phyloP scores from a whole-genome alignment of 345 rosid genomes.

The Lepidium didymum region DNA sequence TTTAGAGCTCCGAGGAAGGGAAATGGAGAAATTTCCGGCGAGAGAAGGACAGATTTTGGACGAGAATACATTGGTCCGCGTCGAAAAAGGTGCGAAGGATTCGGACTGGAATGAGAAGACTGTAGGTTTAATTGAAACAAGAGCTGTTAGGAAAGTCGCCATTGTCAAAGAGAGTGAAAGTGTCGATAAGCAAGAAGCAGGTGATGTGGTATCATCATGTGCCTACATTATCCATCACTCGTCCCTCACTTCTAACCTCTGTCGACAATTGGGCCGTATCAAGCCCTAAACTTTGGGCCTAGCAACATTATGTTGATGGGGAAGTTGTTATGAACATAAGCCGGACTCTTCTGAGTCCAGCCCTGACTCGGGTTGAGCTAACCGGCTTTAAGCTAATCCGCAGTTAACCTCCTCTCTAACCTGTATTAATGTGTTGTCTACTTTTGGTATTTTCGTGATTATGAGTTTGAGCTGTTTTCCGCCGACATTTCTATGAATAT shows the following conservation, averaged over 20 bases:
- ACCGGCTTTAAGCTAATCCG: no score
- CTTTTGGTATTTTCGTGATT: no score
- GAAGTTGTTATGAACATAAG: neutral
- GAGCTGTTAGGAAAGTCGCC: slow-evolving; percentile 23
- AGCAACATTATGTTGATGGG: neutral
- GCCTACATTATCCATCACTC: slow-evolving; percentile 15
- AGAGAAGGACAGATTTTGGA: neutral
- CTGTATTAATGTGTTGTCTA: no score
- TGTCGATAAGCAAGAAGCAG: neutral
- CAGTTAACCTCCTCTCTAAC: neutral
- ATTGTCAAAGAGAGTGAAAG: neutral
- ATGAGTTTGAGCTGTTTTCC: no score
- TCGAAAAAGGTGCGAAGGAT: neutral
- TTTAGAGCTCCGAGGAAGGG: slow-evolving; percentile 18
- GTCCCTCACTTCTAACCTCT: neutral
- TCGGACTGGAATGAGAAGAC: slow-evolving; percentile 12
- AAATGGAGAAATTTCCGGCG: neutral
- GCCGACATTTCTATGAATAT: no score
- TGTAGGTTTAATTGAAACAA: slow-evolving; percentile 20
- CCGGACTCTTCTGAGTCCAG: no score
- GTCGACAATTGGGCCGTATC: neutral
- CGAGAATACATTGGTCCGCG: neutral
- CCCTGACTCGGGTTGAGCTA: no score
- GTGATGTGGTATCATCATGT: neutral
- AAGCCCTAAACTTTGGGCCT: neutral